Evolutionary conservation across 768 basidiomycete species (phyloP), one percentile per base, ranked within the genome.

Genomic region (Gautieria morchelliformis): DNA sequence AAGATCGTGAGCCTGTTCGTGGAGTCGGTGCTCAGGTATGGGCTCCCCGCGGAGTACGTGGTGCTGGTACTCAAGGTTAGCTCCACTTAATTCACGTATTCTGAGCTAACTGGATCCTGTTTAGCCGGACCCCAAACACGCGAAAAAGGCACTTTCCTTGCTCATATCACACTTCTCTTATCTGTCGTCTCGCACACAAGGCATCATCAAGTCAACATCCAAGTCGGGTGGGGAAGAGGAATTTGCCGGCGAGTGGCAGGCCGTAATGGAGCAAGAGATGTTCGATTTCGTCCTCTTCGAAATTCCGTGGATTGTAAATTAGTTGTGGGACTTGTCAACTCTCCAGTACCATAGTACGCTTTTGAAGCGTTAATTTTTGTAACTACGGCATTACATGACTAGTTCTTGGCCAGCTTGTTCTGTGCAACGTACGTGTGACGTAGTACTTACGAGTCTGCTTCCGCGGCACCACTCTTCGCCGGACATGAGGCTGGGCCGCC

Each of bases 221-320:
- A 65, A 50, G 15, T 56, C 64, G 9, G 72, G 70, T 0, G 71
- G 69, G 7, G 64, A 65, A 10, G 84, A 87, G 5, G 90, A 93
- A 27, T 85, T 91, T 56, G 77, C 81, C 14, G 95, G 93, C 61
- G 95, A 99, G 70, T 99, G 89, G 69, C 89, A 93, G 68, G 80
- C 82, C 12, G 72, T 99, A 39, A 81, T 99, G 78, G 96, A 99
- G 66, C 89, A 94, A 68, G 95, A 99, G 69, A 89, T 88, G 68
- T 93, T 87, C 68, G 92, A 95, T 70, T 99, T 97, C 65, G 91
- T 97, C 22, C 67, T 95, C 66, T 94, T 85, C 67, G 95, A 97
- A 69, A 81, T 99, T 53, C 92, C 91, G 33, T 93, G 89, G 87
- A 88, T 96, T 63, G 73, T 85, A 40, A 77, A 81, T 63, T n/a